These are phyloP conservation scores for Ambrosia artemisiifolia DNA, from an alignment of 129 eudicot genomes.

Conservation along the genomic window DNA sequence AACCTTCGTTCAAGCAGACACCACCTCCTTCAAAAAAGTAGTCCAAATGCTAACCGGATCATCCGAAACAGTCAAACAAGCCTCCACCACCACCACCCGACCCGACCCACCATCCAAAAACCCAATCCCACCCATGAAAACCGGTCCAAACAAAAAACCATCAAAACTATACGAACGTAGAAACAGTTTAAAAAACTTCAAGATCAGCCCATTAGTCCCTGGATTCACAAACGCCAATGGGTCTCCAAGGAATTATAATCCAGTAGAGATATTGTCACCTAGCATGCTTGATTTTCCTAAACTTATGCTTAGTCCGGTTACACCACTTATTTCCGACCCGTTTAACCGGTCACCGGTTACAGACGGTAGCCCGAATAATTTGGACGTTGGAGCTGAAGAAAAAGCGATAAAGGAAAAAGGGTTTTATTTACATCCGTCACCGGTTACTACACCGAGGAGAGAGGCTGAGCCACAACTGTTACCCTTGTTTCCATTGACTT, in stretches of 20 bases:
- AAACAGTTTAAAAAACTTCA: slow-evolving; percentile 57
- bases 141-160: slow-evolving; percentile 46
- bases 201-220: slow-evolving; percentile 55
- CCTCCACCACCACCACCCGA: slow-evolving; percentile 11
- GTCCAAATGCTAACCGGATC: slow-evolving; percentile 95
- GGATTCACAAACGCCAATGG: slow-evolving; percentile 28
- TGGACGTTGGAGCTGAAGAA: slow-evolving; percentile 53
- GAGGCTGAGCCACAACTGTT: slow-evolving; percentile 64
- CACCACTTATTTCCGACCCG: slow-evolving; percentile 80
- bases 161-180: slow-evolving; percentile 84
- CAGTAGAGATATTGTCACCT: slow-evolving; percentile 62
- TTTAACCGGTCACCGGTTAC: slow-evolving; percentile 46
- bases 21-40: slow-evolving; percentile 81
- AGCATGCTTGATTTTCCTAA: slow-evolving; percentile 71
- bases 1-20: slow-evolving; percentile 91
- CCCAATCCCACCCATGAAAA: slow-evolving; percentile 57
- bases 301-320: slow-evolving; percentile 73
- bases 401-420: slow-evolving; percentile 68
- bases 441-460: slow-evolving; percentile 52
- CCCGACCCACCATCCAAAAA: slow-evolving; percentile 36
- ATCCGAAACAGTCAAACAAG: slow-evolving; percentile 47
- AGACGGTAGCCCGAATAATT: slow-evolving; percentile 4
- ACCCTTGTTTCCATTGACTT: slow-evolving; percentile 73
- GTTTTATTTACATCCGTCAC: slow-evolving; percentile 78
- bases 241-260: slow-evolving; percentile 40